A percentile compares a stretch with the other conserved stretches of the same genome.
Conservation (phyloP, 768 basidiomycete species). For the Lactarius hatsudake region DNA sequence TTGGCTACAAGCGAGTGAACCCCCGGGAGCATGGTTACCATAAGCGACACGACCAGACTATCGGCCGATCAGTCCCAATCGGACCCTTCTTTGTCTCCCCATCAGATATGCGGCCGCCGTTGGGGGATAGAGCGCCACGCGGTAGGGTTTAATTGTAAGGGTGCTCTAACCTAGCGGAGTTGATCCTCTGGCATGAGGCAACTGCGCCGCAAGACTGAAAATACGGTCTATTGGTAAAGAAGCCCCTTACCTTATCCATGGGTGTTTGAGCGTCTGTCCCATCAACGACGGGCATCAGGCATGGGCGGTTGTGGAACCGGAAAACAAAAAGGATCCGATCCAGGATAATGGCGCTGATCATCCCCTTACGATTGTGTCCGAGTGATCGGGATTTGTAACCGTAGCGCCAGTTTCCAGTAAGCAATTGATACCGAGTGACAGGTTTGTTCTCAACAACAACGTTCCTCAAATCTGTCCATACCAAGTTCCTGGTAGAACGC, state of each 20-base stretch:
- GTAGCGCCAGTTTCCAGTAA: slow-evolving; percentile 25
- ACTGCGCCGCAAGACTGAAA: slow-evolving; percentile 18
- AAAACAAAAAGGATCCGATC: slow-evolving; percentile 16
- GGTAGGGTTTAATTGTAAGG: slow-evolving; percentile 17
- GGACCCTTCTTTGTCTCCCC: slow-evolving; percentile 24
- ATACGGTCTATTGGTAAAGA: slow-evolving; percentile 8
- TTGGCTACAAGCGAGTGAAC: neutral
- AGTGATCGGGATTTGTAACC: slow-evolving; percentile 17
- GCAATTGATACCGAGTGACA: slow-evolving; percentile 19
- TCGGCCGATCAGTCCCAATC: slow-evolving; percentile 17
- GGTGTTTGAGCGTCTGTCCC: slow-evolving; percentile 16
- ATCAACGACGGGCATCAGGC: slow-evolving; percentile 12
- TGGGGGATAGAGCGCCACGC: slow-evolving; percentile 21
- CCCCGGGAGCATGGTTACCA: slow-evolving; percentile 19
- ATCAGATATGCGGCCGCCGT: slow-evolving; percentile 19
- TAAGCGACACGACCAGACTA: slow-evolving; percentile 14
- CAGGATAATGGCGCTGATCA: slow-evolving; percentile 15
- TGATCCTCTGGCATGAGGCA: slow-evolving; percentile 21
- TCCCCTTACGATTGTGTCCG: slow-evolving; percentile 18
- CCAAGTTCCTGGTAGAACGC: slow-evolving; percentile 11
- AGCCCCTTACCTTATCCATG: slow-evolving; percentile 9
- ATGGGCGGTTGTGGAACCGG: neutral
- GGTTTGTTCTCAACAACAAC: slow-evolving; percentile 1
- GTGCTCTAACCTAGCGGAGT: slow-evolving; percentile 17
- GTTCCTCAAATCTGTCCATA: neutral